Base-by-base conservation (phyloP, 305 asterid species). In the Fraxinus sp. region DNA sequence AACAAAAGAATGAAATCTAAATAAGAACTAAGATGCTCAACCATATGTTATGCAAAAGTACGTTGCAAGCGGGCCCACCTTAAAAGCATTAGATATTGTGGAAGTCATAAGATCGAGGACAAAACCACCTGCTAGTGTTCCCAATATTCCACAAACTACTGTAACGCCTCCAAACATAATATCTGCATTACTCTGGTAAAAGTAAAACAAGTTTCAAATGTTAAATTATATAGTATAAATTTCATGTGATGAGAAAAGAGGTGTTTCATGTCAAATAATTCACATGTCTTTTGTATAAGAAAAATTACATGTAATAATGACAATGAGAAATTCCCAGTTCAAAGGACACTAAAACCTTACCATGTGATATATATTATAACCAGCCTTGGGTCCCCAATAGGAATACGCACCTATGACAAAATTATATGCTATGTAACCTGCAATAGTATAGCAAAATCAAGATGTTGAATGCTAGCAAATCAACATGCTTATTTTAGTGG, bases 301-400 rank as follows among this genome's bases (percentile, higher is more conserved):
- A 62, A 55, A 59, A 16, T 14, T 79, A 39, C 57, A 30, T 32
- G 26, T 57, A n/a, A 52, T 52, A 52, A 14, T 52, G 18, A 52
- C 9, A 41, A 49, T 28, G 28, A 73, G 80, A 49, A 57, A 24
- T 18, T 72, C 33, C 72, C 76, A 79, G 44, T 77, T 7, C 39
- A 78, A 79, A 74, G 80, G 78, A 13, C 18, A 30, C n/a, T 44
- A 76, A 86, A 79, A 79, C 83, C 88, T 90, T 89, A 95, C 99
- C 99, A 95, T 94, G 83, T 93, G 93, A 85, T 94, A 95, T 83
- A 95, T 94, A 86, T 87, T 91, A 87, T 93, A 93, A 80, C 99
- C 98, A 16, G 99, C 99, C 93, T 95, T 95, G 62, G 99, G 99
- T 68, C 99, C 99, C 99, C 99, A 95, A 79, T 93, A 95, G 73